Evolutionary conservation across 352 stramenopile genomes (phyloP).

Genomic region (Globisporangium nodosum): DNA sequence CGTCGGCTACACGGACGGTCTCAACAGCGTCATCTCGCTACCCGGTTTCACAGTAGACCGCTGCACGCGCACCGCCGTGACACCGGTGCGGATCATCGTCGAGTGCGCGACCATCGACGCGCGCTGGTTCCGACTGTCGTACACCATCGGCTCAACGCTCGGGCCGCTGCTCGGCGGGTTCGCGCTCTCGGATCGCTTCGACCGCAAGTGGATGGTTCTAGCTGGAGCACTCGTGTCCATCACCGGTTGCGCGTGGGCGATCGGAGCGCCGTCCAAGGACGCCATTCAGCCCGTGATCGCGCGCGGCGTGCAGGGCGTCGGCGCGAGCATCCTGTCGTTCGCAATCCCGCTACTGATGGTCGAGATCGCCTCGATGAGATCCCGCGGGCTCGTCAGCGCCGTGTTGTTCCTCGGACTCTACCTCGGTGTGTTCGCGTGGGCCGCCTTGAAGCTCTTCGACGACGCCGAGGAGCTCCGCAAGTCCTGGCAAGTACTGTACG

Average conservation of each 20-base stretch:
- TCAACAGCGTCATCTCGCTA: constrained; percentile 4
- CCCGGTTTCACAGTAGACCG: neutral
- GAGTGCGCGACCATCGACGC: neutral
- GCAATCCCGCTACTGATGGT: neutral
- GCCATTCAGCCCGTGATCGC: neutral
- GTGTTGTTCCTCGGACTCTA: neutral
- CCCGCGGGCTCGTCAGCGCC: neutral
- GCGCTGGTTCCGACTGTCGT: neutral
- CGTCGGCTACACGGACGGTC: neutral
- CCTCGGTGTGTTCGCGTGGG: neutral
- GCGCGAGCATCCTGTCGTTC: neutral
- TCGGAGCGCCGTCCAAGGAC: neutral
- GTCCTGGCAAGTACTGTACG: neutral
- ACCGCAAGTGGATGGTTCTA: neutral
- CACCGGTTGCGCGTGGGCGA: neutral
- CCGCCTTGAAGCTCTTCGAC: neutral
- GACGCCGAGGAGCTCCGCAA: neutral
- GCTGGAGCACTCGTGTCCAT: neutral
- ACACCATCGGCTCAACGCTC: neutral
- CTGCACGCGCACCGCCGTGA: neutral
- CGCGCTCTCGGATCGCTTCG: neutral
- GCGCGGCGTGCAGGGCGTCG: neutral
- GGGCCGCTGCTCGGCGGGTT: constrained; percentile 1
- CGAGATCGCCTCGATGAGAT: neutral
- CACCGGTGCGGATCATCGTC: neutral